Evolutionary conservation across 192 early-diverging fungal genomes (phyloP), one percentile per base, ranked within the genome.

Genomic region (Dispira simplex): DNA sequence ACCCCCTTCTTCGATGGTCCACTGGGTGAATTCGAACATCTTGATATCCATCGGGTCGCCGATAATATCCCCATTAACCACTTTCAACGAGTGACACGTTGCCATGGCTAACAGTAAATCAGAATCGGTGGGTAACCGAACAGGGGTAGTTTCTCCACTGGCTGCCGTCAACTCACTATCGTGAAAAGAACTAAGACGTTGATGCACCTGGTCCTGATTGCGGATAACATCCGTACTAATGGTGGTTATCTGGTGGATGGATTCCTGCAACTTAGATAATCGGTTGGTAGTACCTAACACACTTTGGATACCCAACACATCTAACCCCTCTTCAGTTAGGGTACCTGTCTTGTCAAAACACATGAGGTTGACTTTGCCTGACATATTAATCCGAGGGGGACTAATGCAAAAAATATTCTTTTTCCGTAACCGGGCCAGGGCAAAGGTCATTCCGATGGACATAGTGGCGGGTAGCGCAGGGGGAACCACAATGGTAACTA

Each of bases 311-410:
- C 95, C 95, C 59, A 95, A 73, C 3, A 99, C 90, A 68, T 95
- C 95, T 39, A 99, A 71, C 0, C 93, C 93, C 68, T 97, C 93
- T 70, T 97, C 91, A 3, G 94, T 97, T 52, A 99, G 71, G 4
- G 95, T 99, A 1, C 95, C 95, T 1, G 95, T 98, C 74, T 99
- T 99, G 75, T 99, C 97, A 79, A 99, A 99, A 66, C 90, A 93
- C 83, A 93, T 95, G 43, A 92, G 85, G 63, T 96, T 87, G 46
- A 99, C 75, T 64, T 96, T 96, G 54, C 97, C 97, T 64, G 92
- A 90, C 46, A 98, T 87, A 64, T 96, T 99, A 52, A 99, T 94
- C 18, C 85, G 81, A 11, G 90, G 87, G 6, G 95, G 94, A 52
- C 84, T 86, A 58, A 90, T 95, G 71, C 95, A 99, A 72, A 90